phyloP scores from a whole-genome alignment of 495 filamentous ascomycete species.

The Amorphotheca resinae region DNA sequence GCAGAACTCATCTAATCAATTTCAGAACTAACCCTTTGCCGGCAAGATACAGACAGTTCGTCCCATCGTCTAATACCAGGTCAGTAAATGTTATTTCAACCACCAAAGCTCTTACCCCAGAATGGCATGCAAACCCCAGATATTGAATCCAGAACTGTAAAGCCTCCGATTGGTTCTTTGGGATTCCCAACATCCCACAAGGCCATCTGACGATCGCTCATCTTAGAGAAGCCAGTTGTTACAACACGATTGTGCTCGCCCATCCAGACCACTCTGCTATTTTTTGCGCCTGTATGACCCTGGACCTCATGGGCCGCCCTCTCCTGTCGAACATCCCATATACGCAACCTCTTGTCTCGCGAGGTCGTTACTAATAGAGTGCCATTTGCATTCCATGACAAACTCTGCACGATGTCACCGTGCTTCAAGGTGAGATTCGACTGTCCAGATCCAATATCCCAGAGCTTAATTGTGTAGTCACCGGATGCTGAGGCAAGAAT shows the following conservation, averaged over 20 bases:
- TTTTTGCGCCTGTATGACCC: constrained; percentile 89
- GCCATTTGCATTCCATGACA: constrained; percentile 92
- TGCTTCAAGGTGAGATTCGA: constrained; percentile 64
- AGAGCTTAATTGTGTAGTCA: constrained; percentile 88
- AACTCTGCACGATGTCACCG: constrained; percentile 81
- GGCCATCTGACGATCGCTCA: constrained; percentile 93
- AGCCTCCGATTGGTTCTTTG: constrained; percentile 73
- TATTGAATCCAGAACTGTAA: constrained; percentile 79
- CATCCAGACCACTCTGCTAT: constrained; percentile 91
- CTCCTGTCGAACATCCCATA: constrained; percentile 95
- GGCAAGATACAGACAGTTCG: constrained; percentile 83
- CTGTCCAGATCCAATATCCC: constrained; percentile 80
- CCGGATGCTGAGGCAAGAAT: constrained; percentile 92
- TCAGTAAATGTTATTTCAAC: constrained; percentile 20
- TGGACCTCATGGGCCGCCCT: constrained; percentile 69
- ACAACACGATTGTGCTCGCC: constrained; percentile 90
- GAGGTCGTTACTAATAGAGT: constrained; percentile 84
- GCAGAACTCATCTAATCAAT: constrained; percentile 1
- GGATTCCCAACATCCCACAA: constrained; percentile 86
- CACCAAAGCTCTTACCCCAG: constrained; percentile 49
- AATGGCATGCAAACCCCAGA: constrained; percentile 99
- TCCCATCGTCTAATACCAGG: constrained; percentile 55
- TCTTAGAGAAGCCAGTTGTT: constrained; percentile 92
- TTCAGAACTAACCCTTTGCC: constrained; percentile 70
- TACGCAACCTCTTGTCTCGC: constrained; percentile 91